Evolutionary conservation across 108 stramenopile genomes (phyloP), one percentile per base, ranked within the genome.

Genomic region (Halocafeteria seosinensis): DNA sequence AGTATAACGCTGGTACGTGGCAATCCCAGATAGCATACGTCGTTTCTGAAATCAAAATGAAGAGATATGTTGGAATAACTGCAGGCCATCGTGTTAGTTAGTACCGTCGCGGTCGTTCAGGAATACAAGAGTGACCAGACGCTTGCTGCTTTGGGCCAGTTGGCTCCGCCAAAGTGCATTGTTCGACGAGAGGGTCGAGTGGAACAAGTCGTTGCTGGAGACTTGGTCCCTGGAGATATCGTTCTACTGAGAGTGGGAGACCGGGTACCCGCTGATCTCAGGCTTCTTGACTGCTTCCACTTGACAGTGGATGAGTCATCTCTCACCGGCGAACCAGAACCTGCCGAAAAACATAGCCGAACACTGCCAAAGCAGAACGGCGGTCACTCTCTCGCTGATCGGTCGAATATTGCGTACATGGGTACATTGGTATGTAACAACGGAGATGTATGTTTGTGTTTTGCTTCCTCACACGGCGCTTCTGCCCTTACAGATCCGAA

Each of bases 211-310:
- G 83, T 79, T 26, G 93, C 93, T 1, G 62, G 68, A 29, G 84
- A 90, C 34, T 65, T 95, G 26, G 92, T 98, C 9, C 81, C 92
- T 17, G 95, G 95, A 0, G 95, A 98, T 78, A 62, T 94, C 30
- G 81, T 98, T 2, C 53, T 89, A 38, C 73, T 98, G 68, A 62
- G 71, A 24, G 77, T 84, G 26, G 92, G 92, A 31, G 90, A 93
- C 66, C 78, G 91, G 0, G 85, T 98, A 9, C 93, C 95, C n/a
- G 95, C 95, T 13, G 95, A 98, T 71, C 79, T 84, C 50, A 78
- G 93, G 6, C 53, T 98, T 11, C 67, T 94, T 28, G 85, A 89
- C 59, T 66, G 77, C 13, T 74, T 83, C 3, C 87, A 87, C 57
- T 67, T 98, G 21, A 66, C 63, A 36, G 64, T 87, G 38, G 87